A percentile compares a stretch with the other conserved stretches of the same genome.
These are phyloP conservation scores for Gossypium laxum DNA, from an alignment of 441 rosid species.

Conservation along the genomic window DNA sequence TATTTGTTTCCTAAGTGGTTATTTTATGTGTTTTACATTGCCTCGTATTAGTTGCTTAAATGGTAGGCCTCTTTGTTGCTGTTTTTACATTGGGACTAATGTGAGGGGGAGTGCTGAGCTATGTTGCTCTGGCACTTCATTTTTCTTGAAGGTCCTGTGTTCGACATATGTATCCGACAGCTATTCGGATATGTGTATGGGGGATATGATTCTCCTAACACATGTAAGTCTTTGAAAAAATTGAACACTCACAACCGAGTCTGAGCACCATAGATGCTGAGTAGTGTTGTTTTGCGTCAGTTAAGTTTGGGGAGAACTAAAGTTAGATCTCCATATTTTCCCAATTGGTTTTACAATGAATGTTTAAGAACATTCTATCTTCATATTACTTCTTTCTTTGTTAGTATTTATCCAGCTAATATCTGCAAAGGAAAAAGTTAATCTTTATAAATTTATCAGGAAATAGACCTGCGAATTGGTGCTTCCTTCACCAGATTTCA, in stretches of 20 bases:
- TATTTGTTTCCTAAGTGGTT: background rate
- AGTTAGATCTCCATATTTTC: background rate
- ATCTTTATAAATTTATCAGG: constrained; percentile 33
- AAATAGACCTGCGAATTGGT: constrained; percentile 94
- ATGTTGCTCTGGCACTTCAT: background rate
- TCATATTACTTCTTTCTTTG: background rate
- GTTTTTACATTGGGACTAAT: background rate
- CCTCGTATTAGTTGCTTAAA: background rate
- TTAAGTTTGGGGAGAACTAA: background rate
- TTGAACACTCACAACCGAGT: background rate
- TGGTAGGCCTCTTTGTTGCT: background rate
- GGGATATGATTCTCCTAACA: background rate
- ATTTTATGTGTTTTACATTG: background rate
- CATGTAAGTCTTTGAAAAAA: background rate
- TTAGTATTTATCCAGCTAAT: background rate
- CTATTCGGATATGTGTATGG: background rate
- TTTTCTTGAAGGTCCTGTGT: background rate
- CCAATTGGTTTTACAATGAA: background rate
- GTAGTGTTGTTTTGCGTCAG: background rate
- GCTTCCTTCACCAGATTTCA: constrained; percentile 96
- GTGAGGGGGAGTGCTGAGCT: background rate
- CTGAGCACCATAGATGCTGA: background rate
- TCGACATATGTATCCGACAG: background rate
- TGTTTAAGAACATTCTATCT: background rate
- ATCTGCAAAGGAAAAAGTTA: background rate